Conservation (phyloP, 1,284 basidiomycete species). For the Mycena citricolor region DNA sequence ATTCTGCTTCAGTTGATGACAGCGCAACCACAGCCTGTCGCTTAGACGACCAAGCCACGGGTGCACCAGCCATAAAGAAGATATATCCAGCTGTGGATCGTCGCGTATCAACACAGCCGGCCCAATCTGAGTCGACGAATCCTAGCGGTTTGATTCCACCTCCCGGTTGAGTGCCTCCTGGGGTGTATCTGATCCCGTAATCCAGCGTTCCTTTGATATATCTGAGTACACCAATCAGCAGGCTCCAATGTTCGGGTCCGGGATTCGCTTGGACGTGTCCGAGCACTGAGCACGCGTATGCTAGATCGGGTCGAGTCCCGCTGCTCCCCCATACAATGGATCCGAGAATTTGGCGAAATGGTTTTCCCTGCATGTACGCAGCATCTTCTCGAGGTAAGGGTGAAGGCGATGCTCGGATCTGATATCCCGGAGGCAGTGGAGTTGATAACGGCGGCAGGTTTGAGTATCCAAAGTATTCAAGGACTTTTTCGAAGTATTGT, state of each 20-base stretch:
- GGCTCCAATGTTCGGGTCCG: slow-evolving; percentile 3
- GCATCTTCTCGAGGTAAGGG: not conserved
- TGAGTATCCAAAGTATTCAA: not conserved
- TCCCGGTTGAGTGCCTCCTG: not conserved
- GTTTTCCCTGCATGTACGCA: not conserved
- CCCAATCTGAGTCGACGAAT: slow-evolving; percentile 16
- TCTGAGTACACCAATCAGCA: slow-evolving; percentile 6
- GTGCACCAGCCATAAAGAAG: slow-evolving; percentile 15
- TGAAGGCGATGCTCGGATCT: not conserved
- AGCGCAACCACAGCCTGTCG: slow-evolving; percentile 6
- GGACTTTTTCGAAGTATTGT: slow-evolving; percentile 1
- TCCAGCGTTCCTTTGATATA: slow-evolving; percentile 30
- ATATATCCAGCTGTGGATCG: slow-evolving; percentile 15
- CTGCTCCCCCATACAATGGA: not conserved
- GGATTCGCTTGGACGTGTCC: slow-evolving; percentile 7
- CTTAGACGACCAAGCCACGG: slow-evolving; percentile 20
- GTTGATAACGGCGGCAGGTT: slow-evolving; percentile 4
- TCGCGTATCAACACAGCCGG: slow-evolving; percentile 5
- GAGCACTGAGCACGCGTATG: slow-evolving; percentile 3
- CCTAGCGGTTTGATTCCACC: slow-evolving; percentile 8
- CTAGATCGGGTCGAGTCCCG: slow-evolving; percentile 3
- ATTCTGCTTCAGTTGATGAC: slow-evolving; percentile 1
- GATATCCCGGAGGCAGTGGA: not conserved
- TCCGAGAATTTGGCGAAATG: slow-evolving; percentile 1
- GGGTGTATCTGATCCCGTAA: slow-evolving; percentile 5